Evolutionary conservation across 306 rosid species (phyloP).

Genomic region (Ormosia emarginata): DNA sequence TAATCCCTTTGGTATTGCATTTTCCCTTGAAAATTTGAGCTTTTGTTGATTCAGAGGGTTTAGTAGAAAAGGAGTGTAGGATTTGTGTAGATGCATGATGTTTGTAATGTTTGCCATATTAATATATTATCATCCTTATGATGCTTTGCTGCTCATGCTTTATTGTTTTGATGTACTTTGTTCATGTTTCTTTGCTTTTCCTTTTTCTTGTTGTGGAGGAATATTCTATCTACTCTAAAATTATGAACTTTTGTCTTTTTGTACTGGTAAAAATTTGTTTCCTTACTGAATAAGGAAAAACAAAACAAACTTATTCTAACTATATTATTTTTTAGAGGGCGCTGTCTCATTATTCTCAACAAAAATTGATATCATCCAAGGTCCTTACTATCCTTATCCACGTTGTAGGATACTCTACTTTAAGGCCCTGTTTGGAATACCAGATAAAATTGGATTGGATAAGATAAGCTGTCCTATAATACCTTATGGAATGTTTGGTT

Average conservation of each 20-base stretch:
- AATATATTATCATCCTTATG: conserved; percentile 1
- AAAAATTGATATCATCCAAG: neutral
- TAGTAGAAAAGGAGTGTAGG: neutral
- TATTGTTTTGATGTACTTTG: neutral
- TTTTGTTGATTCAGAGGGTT: conserved; percentile 6
- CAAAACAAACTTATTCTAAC: neutral
- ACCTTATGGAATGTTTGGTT: too few species aligned
- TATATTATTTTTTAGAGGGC: neutral
- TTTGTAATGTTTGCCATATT: neutral
- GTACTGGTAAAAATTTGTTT: neutral
- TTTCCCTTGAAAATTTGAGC: conserved; percentile 6
- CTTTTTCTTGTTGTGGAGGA: neutral
- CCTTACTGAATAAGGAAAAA: neutral
- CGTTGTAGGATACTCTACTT: neutral
- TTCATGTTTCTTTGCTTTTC: neutral
- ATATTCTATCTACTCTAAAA: neutral
- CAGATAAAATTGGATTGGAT: too few species aligned
- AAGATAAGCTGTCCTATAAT: too few species aligned
- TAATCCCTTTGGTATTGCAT: neutral
- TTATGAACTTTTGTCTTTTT: neutral
- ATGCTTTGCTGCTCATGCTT: neutral
- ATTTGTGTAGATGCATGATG: neutral
- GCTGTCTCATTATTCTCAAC: neutral
- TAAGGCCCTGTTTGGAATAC: neutral
- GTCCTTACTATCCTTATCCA: neutral